Evolutionary conservation across 2,329 filamentous ascomycete species (phyloP).

Genomic region (Aspergillus latus): DNA sequence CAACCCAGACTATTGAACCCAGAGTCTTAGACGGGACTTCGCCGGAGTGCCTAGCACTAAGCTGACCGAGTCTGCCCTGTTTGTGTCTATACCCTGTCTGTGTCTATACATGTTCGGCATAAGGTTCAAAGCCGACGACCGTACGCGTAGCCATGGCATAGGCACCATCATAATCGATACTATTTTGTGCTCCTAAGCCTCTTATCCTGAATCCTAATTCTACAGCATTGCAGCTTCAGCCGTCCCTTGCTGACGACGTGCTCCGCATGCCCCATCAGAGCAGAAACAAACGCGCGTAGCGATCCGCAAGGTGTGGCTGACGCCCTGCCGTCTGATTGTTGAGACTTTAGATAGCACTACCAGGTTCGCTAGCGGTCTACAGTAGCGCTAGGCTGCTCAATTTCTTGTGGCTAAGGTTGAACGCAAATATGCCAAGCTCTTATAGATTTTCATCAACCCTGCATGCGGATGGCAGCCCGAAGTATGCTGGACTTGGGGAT

Average conservation of each 20-base stretch:
- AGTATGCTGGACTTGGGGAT: background rate
- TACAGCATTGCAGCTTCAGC: background rate
- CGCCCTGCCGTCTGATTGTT: constrained; percentile 1
- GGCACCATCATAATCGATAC: constrained; percentile 12
- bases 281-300: background rate
- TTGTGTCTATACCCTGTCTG: background rate
- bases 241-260: constrained; percentile 8
- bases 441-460: constrained; percentile 2
- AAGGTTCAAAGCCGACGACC: background rate
- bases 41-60: background rate
- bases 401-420: constrained; percentile 8
- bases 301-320: constrained; percentile 8
- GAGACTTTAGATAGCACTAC: background rate
- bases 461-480: background rate
- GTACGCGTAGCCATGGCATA: background rate
- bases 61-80: background rate
- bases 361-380: constrained; percentile 1
- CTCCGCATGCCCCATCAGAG: constrained; percentile 6
- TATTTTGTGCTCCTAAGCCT: constrained; percentile 4
- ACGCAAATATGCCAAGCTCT: constrained; percentile 1
- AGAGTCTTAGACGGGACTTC: background rate
- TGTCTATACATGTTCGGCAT: background rate
- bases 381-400: constrained; percentile 1
- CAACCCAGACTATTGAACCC: no score
- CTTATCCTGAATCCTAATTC: background rate